Evolutionary conservation across 2,329 filamentous ascomycete species (phyloP), one percentile per base, ranked within the genome.

Genomic region (Alternaria atra): DNA sequence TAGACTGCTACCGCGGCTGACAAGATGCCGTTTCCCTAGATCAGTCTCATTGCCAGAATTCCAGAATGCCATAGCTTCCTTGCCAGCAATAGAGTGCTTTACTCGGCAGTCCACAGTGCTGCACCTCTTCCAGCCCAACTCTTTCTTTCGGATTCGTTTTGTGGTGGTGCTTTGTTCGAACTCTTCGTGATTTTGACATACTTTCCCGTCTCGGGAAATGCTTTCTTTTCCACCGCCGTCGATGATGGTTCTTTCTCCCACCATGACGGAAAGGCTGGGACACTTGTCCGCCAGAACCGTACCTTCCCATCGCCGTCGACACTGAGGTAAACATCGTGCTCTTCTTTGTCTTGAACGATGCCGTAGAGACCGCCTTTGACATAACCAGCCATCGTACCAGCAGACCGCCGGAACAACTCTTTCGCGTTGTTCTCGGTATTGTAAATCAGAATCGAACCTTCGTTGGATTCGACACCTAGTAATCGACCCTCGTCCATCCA

Each of bases 391-490:
- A 54, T 15, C 9, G 52, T 40, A 8, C 70, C 68, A 15, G 55
- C 57, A 5, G 66, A 54, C n/a, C 67, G 67, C 47, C 58, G 63
- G 35, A 74, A 73, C 7, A 74, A 39, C 55, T 76, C 72, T 47
- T 77, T 75, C 4, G 63, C 39, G 37, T 75, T 75, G 9, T 50
- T 67, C 9, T 66, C 35, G 1, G 53, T 61, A 27, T 75, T 63
- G 53, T 73, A 77, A 3, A 75, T 55, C 1, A 76, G 47, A 3
- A 52, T 66, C 0, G 67, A 68, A 5, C 73, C 68, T 4, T 75
- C 73, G 2, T 53, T 59, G 12, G 65, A 63, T 7, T 60, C 23
- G 4, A 76, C 20, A 17, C 46, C 55, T 1, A 76, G 47, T 9
- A 67, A 50, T 10, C 60, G 52, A 7, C 68, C 72, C 29, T 67